Base-by-base conservation (phyloP, 2,329 filamentous ascomycete species). In the Cercospora canescens region DNA sequence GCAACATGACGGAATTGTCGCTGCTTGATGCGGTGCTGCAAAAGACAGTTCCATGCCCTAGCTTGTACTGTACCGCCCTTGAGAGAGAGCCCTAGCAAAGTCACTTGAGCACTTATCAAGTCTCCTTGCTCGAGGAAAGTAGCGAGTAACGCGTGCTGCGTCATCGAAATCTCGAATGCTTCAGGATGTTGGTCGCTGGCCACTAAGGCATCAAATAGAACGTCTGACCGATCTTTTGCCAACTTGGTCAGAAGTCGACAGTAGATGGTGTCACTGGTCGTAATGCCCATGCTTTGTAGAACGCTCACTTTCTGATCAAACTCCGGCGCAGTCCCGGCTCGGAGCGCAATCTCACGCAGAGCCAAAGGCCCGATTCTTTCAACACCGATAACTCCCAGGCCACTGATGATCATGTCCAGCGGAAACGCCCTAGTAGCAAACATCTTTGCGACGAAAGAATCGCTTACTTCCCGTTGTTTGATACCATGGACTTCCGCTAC, bases 341-440 rank as follows among this genome's bases (percentile, higher is more conserved):
- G 85, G 11, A 90, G 77, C 3, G 89, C 92, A 77, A 97, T 87
- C 54, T 94, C 89, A 69, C 93, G 90, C 21, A 97, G 76, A 4
- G 92, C 91, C 18, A 90, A 80, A 0, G 93, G 90, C 0, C 93
- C 93, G 68, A 97, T 89, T 37, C 83, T 81, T 56, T 87, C 83
- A 5, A 96, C 81, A 2, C 91, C 91, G 60, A 96, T 86, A 72
- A 91, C 87, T 63, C 86, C 83, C 18, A 95, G 81, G 6, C 91
- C 85, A 35, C 86, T 86, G 62, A 96, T 87, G 28, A 92, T 87
- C 70, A 90, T 86, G 63, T 94, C 88, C 9, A 93, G 82, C 1
- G 89, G 87, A 24, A 95, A 85, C 77, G 91, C 91, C 64, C 84
- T 89, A 1, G 89, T 91, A 9, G 93, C 93, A 76, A 97, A 94